Conservation (phyloP, 1,139 yeast species). For the Hansenula lynferdii region DNA sequence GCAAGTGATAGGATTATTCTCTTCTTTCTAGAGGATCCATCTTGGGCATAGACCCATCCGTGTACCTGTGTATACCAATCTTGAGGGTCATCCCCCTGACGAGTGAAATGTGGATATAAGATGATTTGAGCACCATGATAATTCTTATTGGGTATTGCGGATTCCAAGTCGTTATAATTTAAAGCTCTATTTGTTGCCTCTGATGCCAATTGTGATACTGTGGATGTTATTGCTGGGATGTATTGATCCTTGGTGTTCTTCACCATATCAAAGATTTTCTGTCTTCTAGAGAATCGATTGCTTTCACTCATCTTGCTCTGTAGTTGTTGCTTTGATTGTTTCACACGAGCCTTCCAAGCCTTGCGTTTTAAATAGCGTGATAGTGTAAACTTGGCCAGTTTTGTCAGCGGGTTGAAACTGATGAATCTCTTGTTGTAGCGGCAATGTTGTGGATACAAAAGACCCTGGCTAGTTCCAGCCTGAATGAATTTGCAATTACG, state of each 20-base stretch:
- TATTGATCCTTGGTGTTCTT: conserved; percentile 54
- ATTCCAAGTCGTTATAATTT: conserved; percentile 10
- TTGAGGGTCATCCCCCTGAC: conserved; percentile 28
- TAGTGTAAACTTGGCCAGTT: no score
- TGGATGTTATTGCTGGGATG: conserved; percentile 45
- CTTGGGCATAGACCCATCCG: conserved; percentile 74
- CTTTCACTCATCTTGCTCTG: conserved; percentile 44
- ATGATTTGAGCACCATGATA: conserved; percentile 28
- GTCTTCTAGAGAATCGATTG: conserved; percentile 32
- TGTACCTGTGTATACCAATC: conserved; percentile 56
- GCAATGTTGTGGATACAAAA: no score
- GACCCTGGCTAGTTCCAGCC: no score
- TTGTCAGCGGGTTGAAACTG: no score
- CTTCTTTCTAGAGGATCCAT: conserved; percentile 66
- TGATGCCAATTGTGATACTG: conserved; percentile 44
- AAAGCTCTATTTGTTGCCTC: conserved; percentile 35
- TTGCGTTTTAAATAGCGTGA: neutral
- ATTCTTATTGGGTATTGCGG: conserved; percentile 7
- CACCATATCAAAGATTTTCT: conserved; percentile 39
- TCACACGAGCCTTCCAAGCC: no score
- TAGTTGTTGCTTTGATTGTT: conserved; percentile 20
- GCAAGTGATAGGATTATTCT: conserved; percentile 64
- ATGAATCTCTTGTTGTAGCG: no score
- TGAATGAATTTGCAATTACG: no score
- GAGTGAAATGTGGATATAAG: conserved; percentile 63